Conservation (phyloP, 768 basidiomycete genomes). For the Hypsizygus marmoreus region DNA sequence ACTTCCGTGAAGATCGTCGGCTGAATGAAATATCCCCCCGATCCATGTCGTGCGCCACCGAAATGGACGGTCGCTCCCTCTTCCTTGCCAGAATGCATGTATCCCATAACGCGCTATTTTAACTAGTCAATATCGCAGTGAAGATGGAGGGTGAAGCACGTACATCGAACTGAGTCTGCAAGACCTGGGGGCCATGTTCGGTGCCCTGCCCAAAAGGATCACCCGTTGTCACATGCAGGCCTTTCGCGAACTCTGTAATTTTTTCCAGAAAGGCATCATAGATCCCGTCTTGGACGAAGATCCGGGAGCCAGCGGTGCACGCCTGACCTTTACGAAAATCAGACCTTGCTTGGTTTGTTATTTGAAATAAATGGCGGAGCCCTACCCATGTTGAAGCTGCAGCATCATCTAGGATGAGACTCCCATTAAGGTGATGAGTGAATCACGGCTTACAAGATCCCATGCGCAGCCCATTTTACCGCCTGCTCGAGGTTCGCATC, state of each 20-base stretch:
- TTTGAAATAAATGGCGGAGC: too few relatives aligned
- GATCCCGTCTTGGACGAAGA: neutral
- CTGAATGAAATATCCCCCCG: constrained; percentile 61
- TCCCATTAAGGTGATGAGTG: too few relatives aligned
- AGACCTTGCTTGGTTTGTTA: too few relatives aligned
- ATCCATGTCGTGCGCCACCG: constrained; percentile 62
- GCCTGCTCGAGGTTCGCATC: constrained; percentile 74
- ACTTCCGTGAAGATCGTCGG: constrained; percentile 78
- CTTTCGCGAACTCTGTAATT: too few relatives aligned
- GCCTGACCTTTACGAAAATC: neutral
- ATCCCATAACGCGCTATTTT: constrained; percentile 74
- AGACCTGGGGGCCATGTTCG: too few relatives aligned
- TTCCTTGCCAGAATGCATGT: constrained; percentile 74
- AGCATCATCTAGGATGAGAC: too few relatives aligned
- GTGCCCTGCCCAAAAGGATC: too few relatives aligned
- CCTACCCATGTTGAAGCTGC: constrained; percentile 39
- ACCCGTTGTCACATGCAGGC: too few relatives aligned
- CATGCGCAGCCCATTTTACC: constrained; percentile 68
- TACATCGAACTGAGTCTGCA: too few relatives aligned
- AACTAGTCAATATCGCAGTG: too few relatives aligned
- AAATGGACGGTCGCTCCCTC: constrained; percentile 67
- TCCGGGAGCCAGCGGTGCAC: constrained; percentile 4
- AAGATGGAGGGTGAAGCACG: too few relatives aligned
- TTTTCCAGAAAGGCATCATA: too few relatives aligned
- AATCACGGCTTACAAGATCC: constrained; percentile 60